Evolutionary conservation across 163 green algal species (phyloP).

Genomic region (Scenedesmus sp.): DNA sequence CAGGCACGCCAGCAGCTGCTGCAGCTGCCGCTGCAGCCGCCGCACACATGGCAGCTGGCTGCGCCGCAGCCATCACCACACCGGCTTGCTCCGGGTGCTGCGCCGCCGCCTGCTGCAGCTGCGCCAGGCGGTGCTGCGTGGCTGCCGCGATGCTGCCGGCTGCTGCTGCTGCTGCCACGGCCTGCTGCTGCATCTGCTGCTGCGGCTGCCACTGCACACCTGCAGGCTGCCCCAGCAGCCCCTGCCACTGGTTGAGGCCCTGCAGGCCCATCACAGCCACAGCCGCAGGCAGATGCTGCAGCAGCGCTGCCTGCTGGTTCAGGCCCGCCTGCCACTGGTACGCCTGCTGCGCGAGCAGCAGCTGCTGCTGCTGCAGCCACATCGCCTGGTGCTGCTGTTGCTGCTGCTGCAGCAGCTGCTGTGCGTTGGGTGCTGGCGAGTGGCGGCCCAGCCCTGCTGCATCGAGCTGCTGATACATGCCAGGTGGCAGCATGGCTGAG

Average conservation of each 20-base stretch:
- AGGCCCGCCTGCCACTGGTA: conserved; percentile 33
- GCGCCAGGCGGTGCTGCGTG: conserved; percentile 28
- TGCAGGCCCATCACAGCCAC: conserved; percentile 46
- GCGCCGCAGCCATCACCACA: background rate
- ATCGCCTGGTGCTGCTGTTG: conserved; percentile 38
- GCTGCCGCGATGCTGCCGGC: background rate
- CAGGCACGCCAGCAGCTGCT: conserved; percentile 29
- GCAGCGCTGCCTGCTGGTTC: conserved; percentile 38
- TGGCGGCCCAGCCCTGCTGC: background rate
- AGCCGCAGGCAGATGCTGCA: conserved; percentile 47
- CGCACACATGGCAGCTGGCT: conserved; percentile 38
- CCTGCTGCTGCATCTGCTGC: conserved; percentile 33
- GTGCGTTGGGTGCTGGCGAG: background rate
- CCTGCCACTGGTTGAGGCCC: conserved; percentile 31
- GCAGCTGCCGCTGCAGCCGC: conserved; percentile 31
- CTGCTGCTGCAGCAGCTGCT: conserved; percentile 22
- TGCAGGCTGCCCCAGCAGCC: background rate
- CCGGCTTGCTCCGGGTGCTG: background rate
- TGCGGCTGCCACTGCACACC: background rate
- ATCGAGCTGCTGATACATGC: conserved; percentile 6
- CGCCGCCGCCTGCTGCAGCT: conserved; percentile 16
- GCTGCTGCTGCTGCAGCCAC: conserved; percentile 48
- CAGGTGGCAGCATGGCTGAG: background rate
- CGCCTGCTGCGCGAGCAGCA: conserved; percentile 41
- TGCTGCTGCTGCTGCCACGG: background rate